phyloP scores from a whole-genome alignment of 1,284 basidiomycete species.

The Trametes hirsuta region DNA sequence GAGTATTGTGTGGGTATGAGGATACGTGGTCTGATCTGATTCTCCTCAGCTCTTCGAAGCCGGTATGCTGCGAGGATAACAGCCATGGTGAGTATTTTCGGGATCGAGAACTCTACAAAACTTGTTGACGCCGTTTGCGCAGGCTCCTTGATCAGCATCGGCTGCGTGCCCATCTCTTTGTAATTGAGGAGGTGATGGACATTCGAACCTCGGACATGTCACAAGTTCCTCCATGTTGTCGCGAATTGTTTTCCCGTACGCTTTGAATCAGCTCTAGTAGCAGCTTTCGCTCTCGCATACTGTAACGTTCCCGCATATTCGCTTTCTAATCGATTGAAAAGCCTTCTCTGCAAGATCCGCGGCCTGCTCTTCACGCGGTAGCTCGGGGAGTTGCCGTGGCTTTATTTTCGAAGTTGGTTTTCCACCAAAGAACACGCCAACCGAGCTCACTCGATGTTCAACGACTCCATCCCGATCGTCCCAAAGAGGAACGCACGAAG shows the following conservation, averaged over 20 bases:
- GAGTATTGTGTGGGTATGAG: too few relatives aligned
- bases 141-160: slow-evolving; percentile 11
- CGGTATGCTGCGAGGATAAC: slow-evolving; percentile 18
- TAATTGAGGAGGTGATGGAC: neutral
- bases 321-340: too few relatives aligned
- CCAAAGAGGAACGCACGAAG: neutral
- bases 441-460: neutral
- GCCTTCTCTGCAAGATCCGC: too few relatives aligned
- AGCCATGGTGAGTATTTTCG: neutral
- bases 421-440: neutral
- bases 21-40: neutral
- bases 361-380: too few relatives aligned
- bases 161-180: slow-evolving; percentile 9
- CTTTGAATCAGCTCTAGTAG: too few relatives aligned
- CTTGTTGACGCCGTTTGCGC: neutral
- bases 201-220: neutral
- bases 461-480: neutral
- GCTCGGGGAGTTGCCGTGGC: too few relatives aligned
- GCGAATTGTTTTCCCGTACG: neutral
- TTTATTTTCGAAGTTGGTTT: neutral
- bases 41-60: neutral
- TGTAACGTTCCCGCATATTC: too few relatives aligned
- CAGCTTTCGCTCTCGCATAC: too few relatives aligned
- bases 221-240: neutral
- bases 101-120: too few relatives aligned